Conservation (phyloP, 2,329 filamentous ascomycete species). For the Talaromyces sp. region DNA sequence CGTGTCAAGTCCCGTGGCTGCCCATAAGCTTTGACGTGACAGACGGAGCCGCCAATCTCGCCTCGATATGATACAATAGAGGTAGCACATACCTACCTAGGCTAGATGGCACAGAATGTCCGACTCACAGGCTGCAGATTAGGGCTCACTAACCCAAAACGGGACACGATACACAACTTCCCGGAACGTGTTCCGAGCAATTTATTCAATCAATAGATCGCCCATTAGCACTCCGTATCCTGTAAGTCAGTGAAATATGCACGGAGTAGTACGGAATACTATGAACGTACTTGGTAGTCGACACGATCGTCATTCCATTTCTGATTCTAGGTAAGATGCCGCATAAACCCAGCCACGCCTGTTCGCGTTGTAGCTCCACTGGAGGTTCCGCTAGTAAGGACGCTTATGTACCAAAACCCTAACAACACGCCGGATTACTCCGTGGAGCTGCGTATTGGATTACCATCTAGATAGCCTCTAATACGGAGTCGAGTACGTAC, state of each 20-base stretch:
- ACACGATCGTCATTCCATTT: conserved; percentile 6
- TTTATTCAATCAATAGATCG: not conserved
- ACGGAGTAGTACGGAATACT: no score
- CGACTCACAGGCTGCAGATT: conserved; percentile 1
- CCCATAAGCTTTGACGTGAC: conserved; percentile 5
- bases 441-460: not conserved
- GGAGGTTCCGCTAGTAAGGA: not conserved
- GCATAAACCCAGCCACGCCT: not conserved
- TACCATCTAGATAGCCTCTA: not conserved
- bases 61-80: not conserved
- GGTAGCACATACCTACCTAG: not conserved
- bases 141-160: conserved; percentile 1
- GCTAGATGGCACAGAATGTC: not conserved
- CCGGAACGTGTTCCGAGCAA: not conserved
- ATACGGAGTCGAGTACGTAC: not conserved
- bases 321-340: not conserved
- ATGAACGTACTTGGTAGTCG: not conserved
- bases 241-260: not conserved
- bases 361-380: not conserved
- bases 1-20: not conserved
- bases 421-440: conserved; percentile 1
- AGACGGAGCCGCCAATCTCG: not conserved
- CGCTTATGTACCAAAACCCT: not conserved
- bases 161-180: not conserved
- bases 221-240: not conserved